Conservation (phyloP, 2,329 filamentous ascomycete species). For the Aspergillus phoenicis region DNA sequence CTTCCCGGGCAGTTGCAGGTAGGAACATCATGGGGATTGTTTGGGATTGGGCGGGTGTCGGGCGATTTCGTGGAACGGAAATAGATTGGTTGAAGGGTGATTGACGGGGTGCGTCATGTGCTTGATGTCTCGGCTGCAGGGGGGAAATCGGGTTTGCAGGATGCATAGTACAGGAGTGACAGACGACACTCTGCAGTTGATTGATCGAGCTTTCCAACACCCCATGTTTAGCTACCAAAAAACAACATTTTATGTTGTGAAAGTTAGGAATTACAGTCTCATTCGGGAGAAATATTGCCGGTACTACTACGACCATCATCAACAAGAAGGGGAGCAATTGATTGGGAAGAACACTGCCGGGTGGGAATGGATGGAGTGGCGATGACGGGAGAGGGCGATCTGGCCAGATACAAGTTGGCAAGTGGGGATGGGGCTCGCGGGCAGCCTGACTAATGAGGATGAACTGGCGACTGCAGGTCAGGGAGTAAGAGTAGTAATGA, state of each 20-base stretch:
- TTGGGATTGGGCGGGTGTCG: not conserved
- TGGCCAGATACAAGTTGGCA: conserved; percentile 4
- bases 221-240: not conserved
- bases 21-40: not conserved
- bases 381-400: conserved; percentile 4
- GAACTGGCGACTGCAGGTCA: not conserved
- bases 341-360: not conserved
- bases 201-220: not conserved
- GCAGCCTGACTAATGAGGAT: not conserved
- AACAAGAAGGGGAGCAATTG: not conserved
- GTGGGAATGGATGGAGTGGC: not conserved
- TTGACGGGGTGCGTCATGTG: conserved; percentile 1
- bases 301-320: not conserved
- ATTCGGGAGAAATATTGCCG: not conserved
- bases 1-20: no score
- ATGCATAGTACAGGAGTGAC: not conserved
- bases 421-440: conserved; percentile 1
- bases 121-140: not conserved
- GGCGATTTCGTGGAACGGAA: not conserved
- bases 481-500: no score
- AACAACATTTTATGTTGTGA: not conserved
- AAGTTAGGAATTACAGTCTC: not conserved
- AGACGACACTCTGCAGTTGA: not conserved
- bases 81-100: not conserved
- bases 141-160: not conserved